These are phyloP conservation scores for Phytophthora constricta DNA, from an alignment of 352 stramenopile species.

Conservation along the genomic window DNA sequence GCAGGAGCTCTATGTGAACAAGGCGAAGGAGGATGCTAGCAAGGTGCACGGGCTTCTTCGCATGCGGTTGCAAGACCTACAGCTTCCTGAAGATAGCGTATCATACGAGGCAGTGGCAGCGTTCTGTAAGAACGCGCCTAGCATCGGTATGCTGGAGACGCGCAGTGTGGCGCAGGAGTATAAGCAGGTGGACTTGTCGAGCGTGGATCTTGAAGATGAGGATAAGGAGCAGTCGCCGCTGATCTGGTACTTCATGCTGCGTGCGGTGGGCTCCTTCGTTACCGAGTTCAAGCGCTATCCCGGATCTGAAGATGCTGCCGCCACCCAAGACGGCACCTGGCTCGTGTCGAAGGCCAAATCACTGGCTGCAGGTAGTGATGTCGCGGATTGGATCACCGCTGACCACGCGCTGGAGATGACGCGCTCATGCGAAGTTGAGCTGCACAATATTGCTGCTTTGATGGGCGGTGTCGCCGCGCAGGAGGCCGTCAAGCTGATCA, in stretches of 20 bases:
- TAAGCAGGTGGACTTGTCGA: constrained; percentile 58
- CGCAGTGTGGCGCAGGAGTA: constrained; percentile 89
- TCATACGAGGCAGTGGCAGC: constrained; percentile 72
- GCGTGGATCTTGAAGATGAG: constrained; percentile 80
- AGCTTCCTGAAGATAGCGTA: constrained; percentile 44
- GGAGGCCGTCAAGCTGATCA: constrained; percentile 98
- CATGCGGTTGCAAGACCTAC: constrained; percentile 32
- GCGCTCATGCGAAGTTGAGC: constrained; percentile 92
- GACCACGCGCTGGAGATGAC: constrained; percentile 92
- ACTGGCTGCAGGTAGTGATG: constrained; percentile 37
- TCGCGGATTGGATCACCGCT: constrained; percentile 61
- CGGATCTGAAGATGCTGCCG: constrained; percentile 63
- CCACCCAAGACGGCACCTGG: constrained; percentile 70
- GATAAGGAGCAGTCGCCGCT: constrained; percentile 91
- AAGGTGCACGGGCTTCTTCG: constrained; percentile 48
- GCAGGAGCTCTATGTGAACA: constrained; percentile 93
- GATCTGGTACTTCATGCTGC: constrained; percentile 95
- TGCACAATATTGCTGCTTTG: constrained; percentile 94
- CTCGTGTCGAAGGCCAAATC: constrained; percentile 58
- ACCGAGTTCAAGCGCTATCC: constrained; percentile 80
- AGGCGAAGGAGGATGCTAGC: constrained; percentile 82
- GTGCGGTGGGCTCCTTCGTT: constrained; percentile 68
- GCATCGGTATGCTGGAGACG: constrained; percentile 84
- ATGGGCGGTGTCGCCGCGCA: constrained; percentile 97
- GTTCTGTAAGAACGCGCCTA: constrained; percentile 95